Evolutionary conservation across 805 yeast genomes (phyloP).

Genomic region (Helenozyma baotianmanensis): DNA sequence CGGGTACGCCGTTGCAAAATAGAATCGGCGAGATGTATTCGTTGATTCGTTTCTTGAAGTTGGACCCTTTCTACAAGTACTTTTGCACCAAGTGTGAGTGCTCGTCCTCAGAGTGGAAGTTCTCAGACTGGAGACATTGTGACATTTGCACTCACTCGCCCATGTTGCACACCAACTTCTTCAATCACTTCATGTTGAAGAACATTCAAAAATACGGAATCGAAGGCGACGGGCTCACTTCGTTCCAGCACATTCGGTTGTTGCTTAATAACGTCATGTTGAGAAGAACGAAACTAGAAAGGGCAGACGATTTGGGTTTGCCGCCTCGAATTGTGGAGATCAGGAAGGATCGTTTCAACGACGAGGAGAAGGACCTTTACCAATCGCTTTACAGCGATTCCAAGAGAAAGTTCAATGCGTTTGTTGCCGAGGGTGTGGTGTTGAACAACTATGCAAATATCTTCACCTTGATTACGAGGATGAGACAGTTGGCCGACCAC

Average conservation of each 20-base stretch:
- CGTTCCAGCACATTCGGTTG: constrained; percentile 72
- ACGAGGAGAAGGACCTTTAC: constrained; percentile 91
- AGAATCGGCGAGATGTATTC: constrained; percentile 96
- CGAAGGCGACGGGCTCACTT: constrained; percentile 72
- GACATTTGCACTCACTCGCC: constrained; percentile 85
- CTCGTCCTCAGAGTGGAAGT: constrained; percentile 75
- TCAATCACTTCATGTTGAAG: constrained; percentile 92
- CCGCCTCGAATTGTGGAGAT: constrained; percentile 95
- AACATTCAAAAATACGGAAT: constrained; percentile 86
- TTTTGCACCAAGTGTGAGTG: constrained; percentile 94
- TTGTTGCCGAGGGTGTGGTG: constrained; percentile 94
- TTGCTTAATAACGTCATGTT: constrained; percentile 80
- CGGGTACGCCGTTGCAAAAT: constrained; percentile 96
- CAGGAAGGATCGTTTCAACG: constrained; percentile 82
- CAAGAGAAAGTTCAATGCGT: constrained; percentile 82
- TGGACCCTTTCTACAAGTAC: constrained; percentile 83
- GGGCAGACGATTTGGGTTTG: constrained; percentile 95
- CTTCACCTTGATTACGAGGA: constrained; percentile 90
- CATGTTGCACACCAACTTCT: constrained; percentile 92
- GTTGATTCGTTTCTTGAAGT: constrained; percentile 73
- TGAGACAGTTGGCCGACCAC: constrained; percentile 98
- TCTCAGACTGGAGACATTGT: constrained; percentile 79
- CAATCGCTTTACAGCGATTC: constrained; percentile 83
- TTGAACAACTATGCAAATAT: constrained; percentile 95
- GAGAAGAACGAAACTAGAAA: constrained; percentile 89